Conservation (phyloP, 208 protist species). For the Phytomonas sp. region DNA sequence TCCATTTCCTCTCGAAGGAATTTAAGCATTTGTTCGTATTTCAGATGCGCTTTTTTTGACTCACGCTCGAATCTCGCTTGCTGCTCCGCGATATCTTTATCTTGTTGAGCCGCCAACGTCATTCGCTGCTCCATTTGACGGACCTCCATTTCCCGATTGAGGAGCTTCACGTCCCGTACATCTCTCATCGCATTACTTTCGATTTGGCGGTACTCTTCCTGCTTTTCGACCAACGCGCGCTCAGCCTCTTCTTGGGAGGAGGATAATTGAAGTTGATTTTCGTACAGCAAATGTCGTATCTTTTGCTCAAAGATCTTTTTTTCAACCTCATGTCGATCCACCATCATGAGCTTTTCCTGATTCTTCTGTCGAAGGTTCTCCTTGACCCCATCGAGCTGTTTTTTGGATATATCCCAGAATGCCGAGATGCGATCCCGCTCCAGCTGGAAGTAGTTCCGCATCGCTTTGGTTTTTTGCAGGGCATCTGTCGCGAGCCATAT, state of each 20-base stretch:
- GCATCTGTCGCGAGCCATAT: constrained; percentile 87
- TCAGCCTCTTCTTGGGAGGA: constrained; percentile 87
- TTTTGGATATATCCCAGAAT: constrained; percentile 94
- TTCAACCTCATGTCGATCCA: constrained; percentile 92
- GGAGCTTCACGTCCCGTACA: constrained; percentile 77
- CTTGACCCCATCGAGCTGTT: constrained; percentile 84
- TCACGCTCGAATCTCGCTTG: constrained; percentile 84
- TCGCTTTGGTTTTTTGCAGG: constrained; percentile 89
- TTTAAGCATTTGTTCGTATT: constrained; percentile 92
- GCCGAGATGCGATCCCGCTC: constrained; percentile 94
- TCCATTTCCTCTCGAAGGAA: constrained; percentile 89
- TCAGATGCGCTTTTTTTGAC: constrained; percentile 91
- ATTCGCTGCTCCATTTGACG: constrained; percentile 77
- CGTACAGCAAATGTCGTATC: constrained; percentile 94
- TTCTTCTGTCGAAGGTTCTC: constrained; percentile 84
- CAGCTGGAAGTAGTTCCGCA: constrained; percentile 96
- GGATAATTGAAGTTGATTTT: constrained; percentile 91
- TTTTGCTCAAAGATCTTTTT: constrained; percentile 97
- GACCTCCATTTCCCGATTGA: constrained; percentile 84
- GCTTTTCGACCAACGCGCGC: constrained; percentile 73
- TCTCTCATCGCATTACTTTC: constrained; percentile 79
- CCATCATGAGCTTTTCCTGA: constrained; percentile 88
- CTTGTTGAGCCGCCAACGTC: constrained; percentile 67
- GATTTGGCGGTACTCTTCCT: constrained; percentile 83
- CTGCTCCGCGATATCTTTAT: constrained; percentile 83